A percentile compares a stretch with the other conserved stretches of the same genome.
phyloP scores from a whole-genome alignment of 768 basidiomycete genomes.

The Kwoniella mangroviensis region DNA sequence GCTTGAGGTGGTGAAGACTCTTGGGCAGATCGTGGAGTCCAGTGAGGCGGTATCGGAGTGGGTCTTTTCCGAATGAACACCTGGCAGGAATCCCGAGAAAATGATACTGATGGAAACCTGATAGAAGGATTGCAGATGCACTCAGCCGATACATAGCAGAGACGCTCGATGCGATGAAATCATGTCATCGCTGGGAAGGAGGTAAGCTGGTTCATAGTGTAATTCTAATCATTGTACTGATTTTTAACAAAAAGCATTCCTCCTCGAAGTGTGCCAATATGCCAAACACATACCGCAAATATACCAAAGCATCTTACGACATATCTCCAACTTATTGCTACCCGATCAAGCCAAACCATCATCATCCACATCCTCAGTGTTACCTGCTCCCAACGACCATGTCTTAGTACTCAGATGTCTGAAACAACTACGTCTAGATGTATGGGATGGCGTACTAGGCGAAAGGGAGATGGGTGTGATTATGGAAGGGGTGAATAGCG shows the following conservation, averaged over 20 bases:
- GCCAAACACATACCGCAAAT: not conserved
- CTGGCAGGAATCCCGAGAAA: no score
- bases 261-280: slow-evolving; percentile 28
- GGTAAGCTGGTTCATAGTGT: slow-evolving; percentile 13
- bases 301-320: not conserved
- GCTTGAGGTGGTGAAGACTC: slow-evolving; percentile 14
- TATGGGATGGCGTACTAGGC: slow-evolving; percentile 38
- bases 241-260: slow-evolving; percentile 18
- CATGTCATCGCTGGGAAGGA: slow-evolving; percentile 1
- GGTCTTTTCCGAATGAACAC: not conserved
- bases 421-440: slow-evolving; percentile 14
- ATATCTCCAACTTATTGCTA: slow-evolving; percentile 7
- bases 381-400: slow-evolving; percentile 26
- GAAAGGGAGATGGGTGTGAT: slow-evolving; percentile 44
- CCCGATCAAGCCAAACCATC: slow-evolving; percentile 6
- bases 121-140: not conserved
- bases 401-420: slow-evolving; percentile 42
- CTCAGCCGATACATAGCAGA: not conserved
- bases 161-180: not conserved
- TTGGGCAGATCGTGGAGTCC: not conserved
- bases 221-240: no score
- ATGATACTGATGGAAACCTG: no score
- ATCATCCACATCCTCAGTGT: not conserved
- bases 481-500: slow-evolving; percentile 45
- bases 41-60: not conserved